These are phyloP conservation scores for Penicillium verrucosum DNA, from an alignment of 2,329 filamentous ascomycete genomes.

Conservation along the genomic window DNA sequence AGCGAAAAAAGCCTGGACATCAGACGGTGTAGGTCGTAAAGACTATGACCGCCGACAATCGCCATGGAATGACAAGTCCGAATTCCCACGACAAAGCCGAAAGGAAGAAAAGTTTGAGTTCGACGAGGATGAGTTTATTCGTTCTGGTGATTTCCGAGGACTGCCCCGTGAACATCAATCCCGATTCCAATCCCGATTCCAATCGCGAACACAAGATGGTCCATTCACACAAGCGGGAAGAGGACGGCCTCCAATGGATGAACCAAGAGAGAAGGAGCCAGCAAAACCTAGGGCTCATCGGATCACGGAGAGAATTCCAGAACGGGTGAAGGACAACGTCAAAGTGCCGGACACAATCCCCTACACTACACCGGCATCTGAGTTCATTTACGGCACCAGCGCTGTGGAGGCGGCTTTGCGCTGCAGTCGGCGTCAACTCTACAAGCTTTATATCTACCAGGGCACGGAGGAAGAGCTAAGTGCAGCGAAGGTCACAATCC, in stretches of 20 bases:
- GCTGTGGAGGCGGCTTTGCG: conserved; percentile 76
- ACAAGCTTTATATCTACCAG: conserved; percentile 76
- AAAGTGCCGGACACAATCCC: conserved; percentile 50
- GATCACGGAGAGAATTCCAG: conserved; percentile 27
- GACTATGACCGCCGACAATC: background rate
- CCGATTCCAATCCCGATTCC: conserved; percentile 6
- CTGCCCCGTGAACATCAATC: conserved; percentile 23
- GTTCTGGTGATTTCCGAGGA: conserved; percentile 29
- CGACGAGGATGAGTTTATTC: conserved; percentile 34
- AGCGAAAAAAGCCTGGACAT: background rate
- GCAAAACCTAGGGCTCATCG: conserved; percentile 17
- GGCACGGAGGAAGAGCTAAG: conserved; percentile 52
- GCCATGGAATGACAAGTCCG: background rate
- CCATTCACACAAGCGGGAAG: background rate
- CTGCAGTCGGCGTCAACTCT: conserved; percentile 67
- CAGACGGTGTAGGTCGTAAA: background rate
- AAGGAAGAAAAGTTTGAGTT: conserved; percentile 12
- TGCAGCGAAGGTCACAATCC: conserved; percentile 40
- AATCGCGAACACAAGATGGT: background rate
- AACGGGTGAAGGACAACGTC: conserved; percentile 34
- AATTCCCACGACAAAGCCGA: background rate
- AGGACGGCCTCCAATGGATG: background rate
- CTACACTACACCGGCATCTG: conserved; percentile 80
- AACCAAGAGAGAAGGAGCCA: conserved; percentile 6
- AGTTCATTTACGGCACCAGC: conserved; percentile 84